These are phyloP conservation scores for Lachancea meyersii DNA, from an alignment of 805 yeast genomes.

Conservation along the genomic window DNA sequence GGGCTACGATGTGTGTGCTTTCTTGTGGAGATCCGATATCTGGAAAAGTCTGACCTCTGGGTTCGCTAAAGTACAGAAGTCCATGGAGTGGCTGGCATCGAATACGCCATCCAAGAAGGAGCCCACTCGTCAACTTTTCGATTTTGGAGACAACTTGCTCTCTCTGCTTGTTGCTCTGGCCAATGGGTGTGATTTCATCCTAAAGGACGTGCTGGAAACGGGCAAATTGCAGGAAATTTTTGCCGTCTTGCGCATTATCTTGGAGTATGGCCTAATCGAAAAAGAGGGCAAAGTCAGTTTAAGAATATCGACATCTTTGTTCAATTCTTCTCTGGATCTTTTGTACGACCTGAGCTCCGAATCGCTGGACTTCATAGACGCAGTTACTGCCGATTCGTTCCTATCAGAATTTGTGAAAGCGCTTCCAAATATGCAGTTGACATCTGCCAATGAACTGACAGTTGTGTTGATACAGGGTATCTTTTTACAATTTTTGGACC, in stretches of 20 bases:
- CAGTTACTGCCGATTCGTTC: slow-evolving; percentile 13
- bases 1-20: slow-evolving; percentile 74
- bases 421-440: slow-evolving; percentile 14
- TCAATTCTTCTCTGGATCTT: slow-evolving; percentile 50
- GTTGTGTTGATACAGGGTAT: slow-evolving; percentile 35
- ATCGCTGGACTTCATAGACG: slow-evolving; percentile 45
- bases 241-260: slow-evolving; percentile 15
- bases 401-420: slow-evolving; percentile 16
- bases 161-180: slow-evolving; percentile 63
- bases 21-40: slow-evolving; percentile 71
- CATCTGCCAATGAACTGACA: slow-evolving; percentile 29
- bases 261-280: slow-evolving; percentile 27
- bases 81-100: slow-evolving; percentile 40
- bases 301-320: slow-evolving; percentile 38
- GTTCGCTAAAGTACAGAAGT: slow-evolving; percentile 44
- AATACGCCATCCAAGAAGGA: slow-evolving; percentile 31
- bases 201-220: slow-evolving; percentile 34
- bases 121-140: slow-evolving; percentile 48
- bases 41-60: slow-evolving; percentile 56
- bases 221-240: slow-evolving; percentile 25
- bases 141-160: slow-evolving; percentile 65
- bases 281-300: slow-evolving; percentile 13
- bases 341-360: slow-evolving; percentile 56
- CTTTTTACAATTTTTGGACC: slow-evolving; percentile 34
- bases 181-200: slow-evolving; percentile 58